phyloP scores from a whole-genome alignment of 192 early-diverging fungal genomes.

The Linnemannia elongata region DNA sequence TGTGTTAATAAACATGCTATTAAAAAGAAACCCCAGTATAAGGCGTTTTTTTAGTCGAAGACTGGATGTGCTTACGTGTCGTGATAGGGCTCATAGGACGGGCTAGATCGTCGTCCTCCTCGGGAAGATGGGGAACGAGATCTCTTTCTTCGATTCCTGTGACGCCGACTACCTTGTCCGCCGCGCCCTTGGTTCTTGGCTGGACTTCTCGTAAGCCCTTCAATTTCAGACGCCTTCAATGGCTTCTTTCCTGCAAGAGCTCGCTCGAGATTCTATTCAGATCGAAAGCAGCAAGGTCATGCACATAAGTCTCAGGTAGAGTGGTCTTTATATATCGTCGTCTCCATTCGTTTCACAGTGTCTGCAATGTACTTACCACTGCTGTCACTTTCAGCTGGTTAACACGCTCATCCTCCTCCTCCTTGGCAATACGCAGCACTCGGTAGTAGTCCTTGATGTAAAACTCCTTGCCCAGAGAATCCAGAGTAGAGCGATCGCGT shows the following conservation, averaged over 20 bases:
- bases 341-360: not conserved
- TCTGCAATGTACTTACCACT: constrained; percentile 20
- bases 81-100: constrained; percentile 36
- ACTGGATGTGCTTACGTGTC: not conserved
- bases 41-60: no score
- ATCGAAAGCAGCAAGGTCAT: not conserved
- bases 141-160: constrained; percentile 8
- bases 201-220: not conserved
- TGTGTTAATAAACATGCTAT: not conserved
- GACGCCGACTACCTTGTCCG: not conserved
- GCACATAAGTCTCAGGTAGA: not conserved
- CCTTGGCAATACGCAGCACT: constrained; percentile 23
- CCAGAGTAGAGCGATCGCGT: constrained; percentile 26
- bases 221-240: constrained; percentile 41
- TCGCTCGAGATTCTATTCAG: constrained; percentile 37
- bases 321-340: not conserved
- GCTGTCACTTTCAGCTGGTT: constrained; percentile 44
- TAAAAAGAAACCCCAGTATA: not conserved
- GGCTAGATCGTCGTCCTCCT: constrained; percentile 25
- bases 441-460: constrained; percentile 38
- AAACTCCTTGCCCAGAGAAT: constrained; percentile 23
- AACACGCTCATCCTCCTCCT: constrained; percentile 32
- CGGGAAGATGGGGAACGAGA: constrained; percentile 19
- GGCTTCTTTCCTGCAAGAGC: constrained; percentile 46
- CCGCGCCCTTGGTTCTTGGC: not conserved